Evolutionary conservation across 805 yeast species (phyloP).

Genomic region (Lachancea lanzarotensis): DNA sequence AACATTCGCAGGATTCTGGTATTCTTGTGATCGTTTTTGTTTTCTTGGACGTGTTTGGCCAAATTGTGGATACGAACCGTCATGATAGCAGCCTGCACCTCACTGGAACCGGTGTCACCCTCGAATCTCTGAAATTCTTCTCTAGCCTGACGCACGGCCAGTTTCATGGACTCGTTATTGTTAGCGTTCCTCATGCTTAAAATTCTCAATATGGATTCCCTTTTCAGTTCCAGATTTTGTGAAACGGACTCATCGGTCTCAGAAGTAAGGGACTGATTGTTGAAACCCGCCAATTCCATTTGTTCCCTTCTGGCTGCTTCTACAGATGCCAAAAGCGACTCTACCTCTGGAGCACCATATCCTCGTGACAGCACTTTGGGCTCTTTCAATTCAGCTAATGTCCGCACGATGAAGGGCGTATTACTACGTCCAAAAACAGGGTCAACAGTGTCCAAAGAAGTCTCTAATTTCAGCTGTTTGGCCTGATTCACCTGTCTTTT

Average conservation of each 20-base stretch:
- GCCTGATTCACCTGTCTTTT: conserved; percentile 32
- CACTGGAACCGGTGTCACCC: conserved; percentile 93
- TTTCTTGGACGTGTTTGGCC: conserved; percentile 62
- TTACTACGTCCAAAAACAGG: conserved; percentile 75
- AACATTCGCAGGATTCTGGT: conserved; percentile 68
- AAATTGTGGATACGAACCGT: conserved; percentile 75
- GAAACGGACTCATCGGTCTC: conserved; percentile 12
- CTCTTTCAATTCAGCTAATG: conserved; percentile 60
- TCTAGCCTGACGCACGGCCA: conserved; percentile 59
- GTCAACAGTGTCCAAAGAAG: conserved; percentile 45
- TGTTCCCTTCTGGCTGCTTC: conserved; percentile 27
- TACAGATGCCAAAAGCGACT: conserved; percentile 61
- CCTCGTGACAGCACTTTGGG: conserved; percentile 58
- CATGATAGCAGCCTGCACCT: conserved; percentile 89
- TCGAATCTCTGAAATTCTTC: conserved; percentile 74
- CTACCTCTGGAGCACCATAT: conserved; percentile 57
- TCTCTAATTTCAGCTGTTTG: conserved; percentile 27
- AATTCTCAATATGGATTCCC: conserved; percentile 64
- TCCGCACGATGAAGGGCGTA: conserved; percentile 62
- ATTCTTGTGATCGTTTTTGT: conserved; percentile 67
- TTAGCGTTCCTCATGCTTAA: conserved; percentile 67
- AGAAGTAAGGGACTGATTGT: conserved; percentile 15
- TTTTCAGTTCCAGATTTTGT: conserved; percentile 49
- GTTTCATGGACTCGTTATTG: conserved; percentile 47
- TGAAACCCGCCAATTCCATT: conserved; percentile 21